Percentiles rank a stretch among this genome's conserved stretches.
Conservation (phyloP, 2,329 filamentous ascomycete species). For the Blastomyces emzantsi region DNA sequence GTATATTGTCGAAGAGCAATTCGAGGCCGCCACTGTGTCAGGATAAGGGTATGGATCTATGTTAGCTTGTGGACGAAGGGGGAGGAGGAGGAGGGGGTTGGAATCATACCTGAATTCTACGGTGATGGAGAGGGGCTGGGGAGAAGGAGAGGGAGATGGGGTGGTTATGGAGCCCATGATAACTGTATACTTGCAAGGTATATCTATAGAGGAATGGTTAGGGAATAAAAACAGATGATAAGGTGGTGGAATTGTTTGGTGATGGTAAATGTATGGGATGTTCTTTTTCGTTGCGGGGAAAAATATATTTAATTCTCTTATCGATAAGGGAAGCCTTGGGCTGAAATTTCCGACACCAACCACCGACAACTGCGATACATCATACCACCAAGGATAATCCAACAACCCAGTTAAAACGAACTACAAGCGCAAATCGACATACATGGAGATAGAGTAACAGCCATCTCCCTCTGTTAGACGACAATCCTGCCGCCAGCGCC, state of each 20-base stretch:
- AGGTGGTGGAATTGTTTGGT: not conserved
- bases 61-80: slow-evolving; percentile 12
- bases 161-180: not conserved
- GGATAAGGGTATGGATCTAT: slow-evolving; percentile 7
- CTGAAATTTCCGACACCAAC: slow-evolving; percentile 15
- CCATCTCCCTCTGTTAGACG: not conserved
- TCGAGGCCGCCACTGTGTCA: slow-evolving; percentile 72
- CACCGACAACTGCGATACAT: not conserved
- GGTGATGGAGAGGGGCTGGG: slow-evolving; percentile 44
- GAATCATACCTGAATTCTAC: slow-evolving; percentile 63
- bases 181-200: not conserved
- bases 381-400: no score
- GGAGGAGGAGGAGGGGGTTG: not conserved
- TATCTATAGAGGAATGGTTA: not conserved
- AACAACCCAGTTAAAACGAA: not conserved
- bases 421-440: not conserved
- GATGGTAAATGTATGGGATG: not conserved
- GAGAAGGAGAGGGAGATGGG: slow-evolving; percentile 1
- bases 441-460: not conserved
- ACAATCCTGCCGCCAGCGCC: not conserved
- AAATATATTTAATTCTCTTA: slow-evolving; percentile 21
- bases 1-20: slow-evolving; percentile 80
- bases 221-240: not conserved
- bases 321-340: slow-evolving; percentile 29
- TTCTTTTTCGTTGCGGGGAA: not conserved